A percentile compares a stretch with the other conserved stretches of the same genome.
Evolutionary conservation across 805 yeast species (phyloP).

Genomic region (Clavispora santaluciae): DNA sequence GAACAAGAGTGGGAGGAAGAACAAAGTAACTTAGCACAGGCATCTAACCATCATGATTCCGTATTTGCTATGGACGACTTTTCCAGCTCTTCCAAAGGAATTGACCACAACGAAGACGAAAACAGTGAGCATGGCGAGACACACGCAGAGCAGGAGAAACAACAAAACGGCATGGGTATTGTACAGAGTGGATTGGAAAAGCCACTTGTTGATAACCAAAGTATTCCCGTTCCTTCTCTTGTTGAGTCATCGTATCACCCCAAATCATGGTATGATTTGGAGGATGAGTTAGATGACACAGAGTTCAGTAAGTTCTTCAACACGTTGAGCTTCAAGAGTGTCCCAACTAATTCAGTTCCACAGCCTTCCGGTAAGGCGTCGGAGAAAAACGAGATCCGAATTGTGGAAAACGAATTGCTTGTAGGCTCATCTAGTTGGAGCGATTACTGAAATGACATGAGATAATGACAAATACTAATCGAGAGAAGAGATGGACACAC

Average conservation of each 20-base stretch:
- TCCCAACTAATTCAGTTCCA: not conserved
- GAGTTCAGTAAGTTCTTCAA: conserved; percentile 17
- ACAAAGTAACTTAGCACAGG: not conserved
- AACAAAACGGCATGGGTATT: not conserved
- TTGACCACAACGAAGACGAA: not conserved
- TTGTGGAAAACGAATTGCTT: conserved; percentile 12
- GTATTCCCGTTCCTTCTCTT: conserved; percentile 25
- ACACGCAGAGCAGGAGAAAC: not conserved
- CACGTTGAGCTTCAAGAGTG: conserved; percentile 12
- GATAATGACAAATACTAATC: not conserved
- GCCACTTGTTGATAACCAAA: not conserved
- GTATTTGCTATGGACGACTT: conserved; percentile 15
- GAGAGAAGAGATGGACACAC: not conserved
- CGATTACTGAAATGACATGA: conserved; percentile 6
- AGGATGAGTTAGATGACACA: conserved; percentile 27
- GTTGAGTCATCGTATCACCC: conserved; percentile 27
- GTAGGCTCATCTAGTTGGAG: conserved; percentile 7
- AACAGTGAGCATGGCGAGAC: not conserved
- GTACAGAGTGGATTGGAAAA: not conserved
- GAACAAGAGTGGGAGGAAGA: conserved; percentile 3
- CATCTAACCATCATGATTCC: conserved; percentile 6
- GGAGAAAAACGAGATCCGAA: conserved; percentile 5
- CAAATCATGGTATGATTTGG: conserved; percentile 25
- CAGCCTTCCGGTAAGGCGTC: conserved; percentile 3
- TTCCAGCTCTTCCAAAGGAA: conserved; percentile 1